phyloP scores from a whole-genome alignment of 257 asterid genomes.

The Solanum piurae region DNA sequence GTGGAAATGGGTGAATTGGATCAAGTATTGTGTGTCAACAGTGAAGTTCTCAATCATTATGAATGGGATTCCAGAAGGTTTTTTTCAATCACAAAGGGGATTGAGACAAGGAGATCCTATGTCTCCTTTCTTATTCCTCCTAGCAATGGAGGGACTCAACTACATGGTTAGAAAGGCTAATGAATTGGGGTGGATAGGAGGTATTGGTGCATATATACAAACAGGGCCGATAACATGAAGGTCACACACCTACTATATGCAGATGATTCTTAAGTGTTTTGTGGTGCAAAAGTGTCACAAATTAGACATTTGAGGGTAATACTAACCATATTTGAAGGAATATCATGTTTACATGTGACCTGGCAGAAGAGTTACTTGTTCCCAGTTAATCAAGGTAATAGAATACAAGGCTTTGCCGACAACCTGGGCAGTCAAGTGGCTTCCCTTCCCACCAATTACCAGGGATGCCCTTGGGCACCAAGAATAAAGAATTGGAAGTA shows the following conservation, averaged over 20 bases:
- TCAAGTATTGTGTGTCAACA: not conserved
- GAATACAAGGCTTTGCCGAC: not conserved
- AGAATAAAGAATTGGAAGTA: not conserved
- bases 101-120: not conserved
- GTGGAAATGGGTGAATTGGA: not conserved
- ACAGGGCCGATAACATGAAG: not conserved
- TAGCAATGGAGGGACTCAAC: not conserved
- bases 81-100: not conserved
- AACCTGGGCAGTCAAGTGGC: not conserved
- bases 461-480: not conserved
- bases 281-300: not conserved
- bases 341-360: not conserved
- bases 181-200: not conserved
- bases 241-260: not conserved
- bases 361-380: not conserved
- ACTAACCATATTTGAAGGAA: not conserved
- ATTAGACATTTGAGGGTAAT: not conserved
- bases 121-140: not conserved
- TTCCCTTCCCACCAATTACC: not conserved
- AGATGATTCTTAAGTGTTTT: not conserved
- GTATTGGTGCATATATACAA: not conserved
- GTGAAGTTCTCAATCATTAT: not conserved
- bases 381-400: not conserved
- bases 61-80: not conserved
- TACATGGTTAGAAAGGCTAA: not conserved